Evolutionary conservation across 257 asterid genomes (phyloP).

Genomic region (Eucommia ulmoides): DNA sequence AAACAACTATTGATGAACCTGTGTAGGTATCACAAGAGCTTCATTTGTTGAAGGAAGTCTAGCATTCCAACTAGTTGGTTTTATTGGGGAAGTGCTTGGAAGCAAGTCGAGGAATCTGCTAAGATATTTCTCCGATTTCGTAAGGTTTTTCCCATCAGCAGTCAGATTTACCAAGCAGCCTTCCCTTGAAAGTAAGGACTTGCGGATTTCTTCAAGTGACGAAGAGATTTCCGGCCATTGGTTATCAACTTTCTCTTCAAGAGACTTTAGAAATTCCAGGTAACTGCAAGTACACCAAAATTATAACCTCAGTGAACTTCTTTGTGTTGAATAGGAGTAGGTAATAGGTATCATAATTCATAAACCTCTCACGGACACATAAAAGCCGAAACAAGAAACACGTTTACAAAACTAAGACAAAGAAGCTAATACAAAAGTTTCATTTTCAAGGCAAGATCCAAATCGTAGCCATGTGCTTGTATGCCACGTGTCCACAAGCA

Average conservation of each 20-base stretch:
- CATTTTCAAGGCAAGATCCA: no score
- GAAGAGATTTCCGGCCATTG: conserved; percentile 78
- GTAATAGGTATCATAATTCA: no score
- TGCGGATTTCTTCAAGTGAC: conserved; percentile 88
- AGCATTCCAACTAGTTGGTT: conserved; percentile 47
- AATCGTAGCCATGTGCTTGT: no score
- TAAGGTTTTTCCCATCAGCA: conserved; percentile 70
- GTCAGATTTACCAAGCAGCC: conserved; percentile 85
- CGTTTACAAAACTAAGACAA: no score
- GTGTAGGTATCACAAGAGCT: conserved; percentile 93
- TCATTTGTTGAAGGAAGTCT: conserved; percentile 66
- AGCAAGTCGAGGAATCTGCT: conserved; percentile 79
- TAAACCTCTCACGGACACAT: no score
- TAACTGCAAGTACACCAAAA: conserved; percentile 48
- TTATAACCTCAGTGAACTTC: no score
- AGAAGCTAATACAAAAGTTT: no score
- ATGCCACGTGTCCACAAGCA: no score
- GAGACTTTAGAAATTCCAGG: conserved; percentile 70
- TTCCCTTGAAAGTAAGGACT: conserved; percentile 54
- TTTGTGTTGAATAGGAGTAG: no score
- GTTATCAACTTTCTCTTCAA: conserved; percentile 68
- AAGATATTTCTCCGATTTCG: conserved; percentile 50
- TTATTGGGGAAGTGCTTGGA: conserved; percentile 48
- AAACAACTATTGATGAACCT: conserved; percentile 32
- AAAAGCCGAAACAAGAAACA: no score